These are phyloP conservation scores for Populus euphratica DNA, from an alignment of 345 rosid genomes.

Conservation along the genomic window DNA sequence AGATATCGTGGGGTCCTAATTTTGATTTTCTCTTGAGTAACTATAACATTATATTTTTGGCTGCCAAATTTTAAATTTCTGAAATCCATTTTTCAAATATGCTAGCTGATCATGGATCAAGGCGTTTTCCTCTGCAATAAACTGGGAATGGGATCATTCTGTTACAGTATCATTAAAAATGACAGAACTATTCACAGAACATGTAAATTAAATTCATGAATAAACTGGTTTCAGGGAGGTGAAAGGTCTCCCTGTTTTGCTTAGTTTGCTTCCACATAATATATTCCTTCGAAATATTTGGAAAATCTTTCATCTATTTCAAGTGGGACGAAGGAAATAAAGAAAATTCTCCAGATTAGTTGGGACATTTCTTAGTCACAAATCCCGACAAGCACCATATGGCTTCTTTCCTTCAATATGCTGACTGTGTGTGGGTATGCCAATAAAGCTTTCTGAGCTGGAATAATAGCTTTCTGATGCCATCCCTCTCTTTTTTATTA, in stretches of 20 bases:
- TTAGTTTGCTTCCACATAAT: not conserved
- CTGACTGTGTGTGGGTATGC: constrained; percentile 20
- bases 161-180: not conserved
- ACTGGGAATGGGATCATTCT: not conserved
- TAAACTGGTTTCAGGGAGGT: not conserved
- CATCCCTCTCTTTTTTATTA: not conserved
- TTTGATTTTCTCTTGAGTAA: not conserved
- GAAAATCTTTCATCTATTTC: not conserved
- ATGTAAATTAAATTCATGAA: not conserved
- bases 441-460: constrained; percentile 41
- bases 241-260: not conserved
- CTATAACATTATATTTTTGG: not conserved
- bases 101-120: not conserved
- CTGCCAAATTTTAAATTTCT: not conserved
- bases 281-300: not conserved
- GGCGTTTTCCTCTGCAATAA: not conserved
- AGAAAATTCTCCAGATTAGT: not conserved
- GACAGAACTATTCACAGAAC: not conserved
- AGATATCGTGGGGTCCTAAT: not conserved
- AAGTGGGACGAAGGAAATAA: not conserved
- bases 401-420: not conserved
- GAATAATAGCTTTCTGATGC: constrained; percentile 44
- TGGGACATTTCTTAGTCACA: constrained; percentile 6
- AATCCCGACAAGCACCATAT: not conserved
- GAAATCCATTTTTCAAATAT: not conserved